phyloP scores from a whole-genome alignment of 805 yeast species.

The Ogataea dorogensis region DNA sequence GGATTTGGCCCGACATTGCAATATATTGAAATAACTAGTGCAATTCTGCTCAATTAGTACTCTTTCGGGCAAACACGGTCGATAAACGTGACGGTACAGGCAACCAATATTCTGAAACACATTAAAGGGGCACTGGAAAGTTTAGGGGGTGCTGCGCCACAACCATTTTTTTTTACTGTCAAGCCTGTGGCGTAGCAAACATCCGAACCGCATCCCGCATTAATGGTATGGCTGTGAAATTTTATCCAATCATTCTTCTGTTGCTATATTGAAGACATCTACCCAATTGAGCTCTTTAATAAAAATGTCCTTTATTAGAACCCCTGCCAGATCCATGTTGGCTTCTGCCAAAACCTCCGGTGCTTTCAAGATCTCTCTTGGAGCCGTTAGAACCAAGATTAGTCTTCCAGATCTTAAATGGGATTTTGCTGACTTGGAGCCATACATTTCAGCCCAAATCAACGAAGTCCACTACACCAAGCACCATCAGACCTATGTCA shows the following conservation, averaged over 20 bases:
- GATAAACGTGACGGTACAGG: background rate
- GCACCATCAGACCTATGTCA: conserved; percentile 91
- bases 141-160: conserved; percentile 6
- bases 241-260: conserved; percentile 5
- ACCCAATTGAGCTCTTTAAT: conserved; percentile 1
- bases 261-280: conserved; percentile 1
- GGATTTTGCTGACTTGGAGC: conserved; percentile 85
- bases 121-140: conserved; percentile 13
- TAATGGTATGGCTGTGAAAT: background rate
- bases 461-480: conserved; percentile 84
- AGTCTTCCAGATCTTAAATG: conserved; percentile 79
- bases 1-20: conserved; percentile 5
- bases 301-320: conserved; percentile 26
- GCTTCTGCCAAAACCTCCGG: conserved; percentile 12
- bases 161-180: conserved; percentile 1
- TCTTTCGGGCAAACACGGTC: too few species aligned
- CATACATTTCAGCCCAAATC: conserved; percentile 80
- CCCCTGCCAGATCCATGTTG: conserved; percentile 29
- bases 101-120: conserved; percentile 10
- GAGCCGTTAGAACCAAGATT: conserved; percentile 56
- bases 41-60: background rate
- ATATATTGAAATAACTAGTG: background rate
- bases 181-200: conserved; percentile 4
- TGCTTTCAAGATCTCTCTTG: conserved; percentile 15
- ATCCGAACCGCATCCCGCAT: conserved; percentile 1